Conservation (phyloP, 768 basidiomycete species). For the Tylopilus sp. region DNA sequence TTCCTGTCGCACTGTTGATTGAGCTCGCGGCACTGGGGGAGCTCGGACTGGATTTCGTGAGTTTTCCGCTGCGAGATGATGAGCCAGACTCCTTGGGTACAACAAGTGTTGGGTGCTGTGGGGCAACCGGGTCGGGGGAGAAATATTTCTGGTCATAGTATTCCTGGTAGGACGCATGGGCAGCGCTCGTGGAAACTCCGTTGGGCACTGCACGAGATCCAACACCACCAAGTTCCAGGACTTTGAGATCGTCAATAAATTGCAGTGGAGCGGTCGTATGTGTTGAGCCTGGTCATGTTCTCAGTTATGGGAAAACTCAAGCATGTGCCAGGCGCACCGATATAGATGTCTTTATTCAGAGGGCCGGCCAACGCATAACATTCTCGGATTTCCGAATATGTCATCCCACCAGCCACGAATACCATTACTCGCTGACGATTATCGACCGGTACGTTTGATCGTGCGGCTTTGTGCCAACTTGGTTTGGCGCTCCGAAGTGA, state of each 20-base stretch:
- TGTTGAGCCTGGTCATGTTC: constrained; percentile 67
- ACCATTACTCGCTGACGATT: constrained; percentile 77
- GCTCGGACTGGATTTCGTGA: constrained; percentile 39
- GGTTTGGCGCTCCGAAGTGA: constrained; percentile 90
- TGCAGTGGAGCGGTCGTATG: constrained; percentile 79
- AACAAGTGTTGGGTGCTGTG: constrained; percentile 22
- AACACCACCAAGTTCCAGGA: constrained; percentile 82
- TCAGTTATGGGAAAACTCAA: constrained; percentile 36
- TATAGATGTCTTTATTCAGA: constrained; percentile 84
- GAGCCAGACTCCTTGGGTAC: constrained; percentile 26
- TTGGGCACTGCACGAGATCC: constrained; percentile 73
- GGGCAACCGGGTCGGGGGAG: constrained; percentile 34
- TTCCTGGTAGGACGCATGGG: constrained; percentile 60
- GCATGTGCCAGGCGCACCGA: constrained; percentile 58
- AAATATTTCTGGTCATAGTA: constrained; percentile 81
- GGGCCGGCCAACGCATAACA: constrained; percentile 74
- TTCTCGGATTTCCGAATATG: constrained; percentile 91
- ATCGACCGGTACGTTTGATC: constrained; percentile 46
- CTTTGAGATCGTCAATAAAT: constrained; percentile 85
- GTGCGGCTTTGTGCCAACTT: constrained; percentile 80
- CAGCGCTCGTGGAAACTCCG: constrained; percentile 51
- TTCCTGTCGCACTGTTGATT: constrained; percentile 35
- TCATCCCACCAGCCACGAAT: constrained; percentile 93
- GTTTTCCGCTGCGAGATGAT: constrained; percentile 18
- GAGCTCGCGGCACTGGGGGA: constrained; percentile 52